These are phyloP conservation scores for Mrakia gelida DNA, from an alignment of 768 basidiomycete species.

Conservation along the genomic window DNA sequence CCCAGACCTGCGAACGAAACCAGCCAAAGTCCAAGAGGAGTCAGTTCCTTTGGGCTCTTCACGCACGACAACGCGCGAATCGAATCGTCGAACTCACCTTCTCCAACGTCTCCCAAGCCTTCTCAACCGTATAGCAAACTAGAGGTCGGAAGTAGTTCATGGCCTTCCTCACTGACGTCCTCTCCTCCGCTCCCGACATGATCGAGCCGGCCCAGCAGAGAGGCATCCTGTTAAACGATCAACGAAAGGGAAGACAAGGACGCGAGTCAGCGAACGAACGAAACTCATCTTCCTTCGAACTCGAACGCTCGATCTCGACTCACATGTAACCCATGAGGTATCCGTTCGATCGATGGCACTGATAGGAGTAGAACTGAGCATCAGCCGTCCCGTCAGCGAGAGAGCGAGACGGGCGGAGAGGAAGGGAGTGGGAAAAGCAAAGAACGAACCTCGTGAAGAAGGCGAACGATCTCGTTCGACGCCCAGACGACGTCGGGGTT, in stretches of 20 bases:
- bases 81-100: background rate
- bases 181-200: background rate
- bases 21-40: background rate
- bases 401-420: background rate
- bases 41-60: too few species aligned
- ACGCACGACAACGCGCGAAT: background rate
- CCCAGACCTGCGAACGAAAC: background rate
- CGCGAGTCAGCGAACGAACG: too few species aligned
- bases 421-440: background rate
- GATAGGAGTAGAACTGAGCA: background rate
- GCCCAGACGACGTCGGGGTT: background rate
- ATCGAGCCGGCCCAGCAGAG: background rate
- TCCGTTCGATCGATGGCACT: background rate
- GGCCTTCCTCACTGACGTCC: background rate
- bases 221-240: background rate
- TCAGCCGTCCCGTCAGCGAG: too few species aligned
- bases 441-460: background rate
- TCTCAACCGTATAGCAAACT: background rate
- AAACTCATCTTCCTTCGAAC: too few species aligned
- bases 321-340: conserved; percentile 3
- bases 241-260: too few species aligned
- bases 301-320: too few species aligned
- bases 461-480: background rate
- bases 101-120: background rate
- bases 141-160: background rate